Conservation (phyloP, 129 eudicot species). For the Oenanthe sinensis region DNA sequence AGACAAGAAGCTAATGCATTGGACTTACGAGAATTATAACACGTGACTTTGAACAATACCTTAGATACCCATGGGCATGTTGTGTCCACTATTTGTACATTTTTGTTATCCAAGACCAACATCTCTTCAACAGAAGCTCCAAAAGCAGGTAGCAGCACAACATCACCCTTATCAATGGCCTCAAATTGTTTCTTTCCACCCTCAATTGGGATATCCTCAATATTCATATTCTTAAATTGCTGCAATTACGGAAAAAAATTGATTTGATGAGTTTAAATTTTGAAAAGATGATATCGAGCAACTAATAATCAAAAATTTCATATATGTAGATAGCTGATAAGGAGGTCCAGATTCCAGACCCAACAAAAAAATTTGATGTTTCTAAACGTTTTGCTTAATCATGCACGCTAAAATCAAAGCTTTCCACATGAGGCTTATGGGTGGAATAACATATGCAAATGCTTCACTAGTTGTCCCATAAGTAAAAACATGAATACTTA, state of each 20-base stretch:
- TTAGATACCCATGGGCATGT: constrained; percentile 92
- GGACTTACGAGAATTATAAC: background rate
- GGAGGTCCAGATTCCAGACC: background rate
- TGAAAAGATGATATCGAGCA: background rate
- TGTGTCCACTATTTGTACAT: constrained; percentile 87
- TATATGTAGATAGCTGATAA: background rate
- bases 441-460: background rate
- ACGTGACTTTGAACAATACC: constrained; percentile 31
- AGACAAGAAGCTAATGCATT: constrained; percentile 5
- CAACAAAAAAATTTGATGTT: background rate
- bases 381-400: background rate
- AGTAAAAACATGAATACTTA: background rate
- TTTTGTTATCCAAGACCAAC: constrained; percentile 57
- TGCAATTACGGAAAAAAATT: constrained; percentile 18
- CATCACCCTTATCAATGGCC: constrained; percentile 65
- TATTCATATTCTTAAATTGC: constrained; percentile 71
- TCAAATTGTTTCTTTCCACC: constrained; percentile 76
- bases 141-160: constrained; percentile 87
- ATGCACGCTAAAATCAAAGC: background rate
- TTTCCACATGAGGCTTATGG: background rate
- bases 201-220: constrained; percentile 46
- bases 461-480: background rate
- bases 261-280: background rate
- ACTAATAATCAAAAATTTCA: background rate
- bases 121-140: constrained; percentile 88